phyloP scores from a whole-genome alignment of 768 basidiomycete species.

The Inosperma sp. region DNA sequence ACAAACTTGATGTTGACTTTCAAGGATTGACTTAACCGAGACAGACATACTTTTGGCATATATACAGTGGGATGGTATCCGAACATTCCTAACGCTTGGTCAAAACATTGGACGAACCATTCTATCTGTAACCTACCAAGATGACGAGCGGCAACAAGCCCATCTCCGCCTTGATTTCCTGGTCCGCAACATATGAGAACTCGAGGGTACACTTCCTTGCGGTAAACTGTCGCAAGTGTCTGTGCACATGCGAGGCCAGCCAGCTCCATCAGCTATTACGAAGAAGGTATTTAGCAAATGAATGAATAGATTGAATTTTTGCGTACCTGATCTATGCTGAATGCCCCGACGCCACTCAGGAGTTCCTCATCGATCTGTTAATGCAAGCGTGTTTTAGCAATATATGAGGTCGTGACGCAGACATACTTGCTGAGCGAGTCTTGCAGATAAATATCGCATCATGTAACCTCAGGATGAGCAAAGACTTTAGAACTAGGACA shows the following conservation, averaged over 20 bases:
- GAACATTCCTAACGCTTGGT: constrained; percentile 65
- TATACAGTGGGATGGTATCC: constrained; percentile 87
- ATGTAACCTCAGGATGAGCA: constrained; percentile 26
- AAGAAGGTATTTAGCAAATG: no score
- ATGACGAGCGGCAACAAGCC: constrained; percentile 93
- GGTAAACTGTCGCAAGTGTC: constrained; percentile 74
- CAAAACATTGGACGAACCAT: constrained; percentile 1
- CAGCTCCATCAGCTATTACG: constrained; percentile 13
- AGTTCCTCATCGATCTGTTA: constrained; percentile 88
- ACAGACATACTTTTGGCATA: constrained; percentile 77
- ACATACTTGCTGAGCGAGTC: constrained; percentile 68
- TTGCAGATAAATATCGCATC: constrained; percentile 64
- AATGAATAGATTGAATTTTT: no score
- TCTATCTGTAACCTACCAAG: constrained; percentile 49
- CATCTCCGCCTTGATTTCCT: constrained; percentile 97
- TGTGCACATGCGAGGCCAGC: constrained; percentile 87
- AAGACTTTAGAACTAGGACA: no score
- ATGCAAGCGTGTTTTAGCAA: not conserved
- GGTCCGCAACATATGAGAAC: constrained; percentile 97
- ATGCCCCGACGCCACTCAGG: constrained; percentile 84
- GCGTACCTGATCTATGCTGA: constrained; percentile 85
- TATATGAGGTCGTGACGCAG: not conserved
- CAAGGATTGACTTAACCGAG: not conserved
- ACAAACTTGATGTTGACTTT: not conserved
- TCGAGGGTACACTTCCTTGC: constrained; percentile 57